Evolutionary conservation across 2,329 filamentous ascomycete genomes (phyloP).

Genomic region (Colletotrichum phormii): DNA sequence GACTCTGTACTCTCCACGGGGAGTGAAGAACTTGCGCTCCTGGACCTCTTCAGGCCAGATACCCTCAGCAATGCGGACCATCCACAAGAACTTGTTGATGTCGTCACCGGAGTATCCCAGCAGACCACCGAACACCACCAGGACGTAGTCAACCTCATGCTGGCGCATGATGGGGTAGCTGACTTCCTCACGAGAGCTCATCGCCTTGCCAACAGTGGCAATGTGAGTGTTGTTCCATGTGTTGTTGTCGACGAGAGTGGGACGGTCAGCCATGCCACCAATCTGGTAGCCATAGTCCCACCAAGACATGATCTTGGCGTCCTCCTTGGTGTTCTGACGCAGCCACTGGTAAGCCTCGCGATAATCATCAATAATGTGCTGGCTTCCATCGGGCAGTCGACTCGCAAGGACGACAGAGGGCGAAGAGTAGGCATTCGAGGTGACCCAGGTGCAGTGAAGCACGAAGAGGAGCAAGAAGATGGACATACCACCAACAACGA

Average conservation of each 20-base stretch:
- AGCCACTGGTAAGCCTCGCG: constrained; percentile 99
- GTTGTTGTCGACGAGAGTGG: constrained; percentile 98
- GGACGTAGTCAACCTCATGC: constrained; percentile 98
- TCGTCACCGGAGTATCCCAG: constrained; percentile 98
- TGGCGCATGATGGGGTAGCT: constrained; percentile 98
- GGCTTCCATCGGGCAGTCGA: constrained; percentile 90
- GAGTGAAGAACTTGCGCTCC: constrained; percentile 95
- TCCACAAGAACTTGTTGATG: constrained; percentile 99
- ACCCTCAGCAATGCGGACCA: constrained; percentile 98
- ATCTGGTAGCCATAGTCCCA: constrained; percentile 99
- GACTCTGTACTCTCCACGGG: constrained; percentile 93
- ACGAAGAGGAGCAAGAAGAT: constrained; percentile 94
- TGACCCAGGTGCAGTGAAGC: constrained; percentile 98
- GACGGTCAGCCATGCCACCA: constrained; percentile 97
- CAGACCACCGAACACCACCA: constrained; percentile 95
- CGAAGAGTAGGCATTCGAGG: constrained; percentile 98
- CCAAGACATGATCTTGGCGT: constrained; percentile 99
- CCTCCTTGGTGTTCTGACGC: constrained; percentile 92
- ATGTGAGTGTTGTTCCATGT: constrained; percentile 99
- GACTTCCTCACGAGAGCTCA: constrained; percentile 97
- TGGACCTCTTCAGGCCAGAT: constrained; percentile 99
- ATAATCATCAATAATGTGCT: constrained; percentile 99
- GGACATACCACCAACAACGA: constrained; percentile 79
- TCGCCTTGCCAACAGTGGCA: constrained; percentile 97
- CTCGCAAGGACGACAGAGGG: constrained; percentile 97